Evolutionary conservation across 2,329 filamentous ascomycete genomes (phyloP).

Genomic region (Claviceps africana): DNA sequence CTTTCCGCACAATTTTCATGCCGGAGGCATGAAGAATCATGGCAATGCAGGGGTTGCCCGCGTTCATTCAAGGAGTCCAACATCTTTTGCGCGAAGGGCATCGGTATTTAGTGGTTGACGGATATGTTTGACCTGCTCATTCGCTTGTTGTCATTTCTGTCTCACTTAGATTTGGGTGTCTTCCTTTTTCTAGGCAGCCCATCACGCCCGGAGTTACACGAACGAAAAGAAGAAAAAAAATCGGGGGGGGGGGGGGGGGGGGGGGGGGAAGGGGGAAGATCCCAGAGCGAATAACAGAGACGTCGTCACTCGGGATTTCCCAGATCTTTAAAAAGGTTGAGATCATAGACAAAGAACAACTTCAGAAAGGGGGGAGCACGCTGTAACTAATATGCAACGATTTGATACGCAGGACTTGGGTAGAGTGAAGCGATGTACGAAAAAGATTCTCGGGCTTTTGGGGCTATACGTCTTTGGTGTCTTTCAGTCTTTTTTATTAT

Average conservation of each 20-base stretch:
- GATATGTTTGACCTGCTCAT: neutral
- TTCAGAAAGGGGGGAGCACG: slow-evolving; percentile 12
- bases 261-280: slow-evolving; percentile 8
- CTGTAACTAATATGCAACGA: slow-evolving; percentile 24
- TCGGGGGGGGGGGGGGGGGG: slow-evolving; percentile 9
- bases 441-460: slow-evolving; percentile 17
- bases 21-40: neutral
- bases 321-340: slow-evolving; percentile 17
- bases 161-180: slow-evolving; percentile 7
- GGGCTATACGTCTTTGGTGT: slow-evolving; percentile 9
- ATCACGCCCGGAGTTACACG: slow-evolving; percentile 1
- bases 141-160: neutral
- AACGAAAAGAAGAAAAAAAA: slow-evolving; percentile 2
- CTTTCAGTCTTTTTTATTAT: slow-evolving; percentile 1
- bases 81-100: neutral
- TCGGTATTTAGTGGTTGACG: neutral
- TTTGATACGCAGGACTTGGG: slow-evolving; percentile 19
- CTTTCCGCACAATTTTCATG: neutral
- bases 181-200: neutral
- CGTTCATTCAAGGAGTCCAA: neutral
- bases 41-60: neutral
- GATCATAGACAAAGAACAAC: slow-evolving; percentile 23
- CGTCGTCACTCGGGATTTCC: slow-evolving; percentile 12
- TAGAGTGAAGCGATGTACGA: slow-evolving; percentile 21
- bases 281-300: slow-evolving; percentile 7